phyloP scores from a whole-genome alignment of 2,329 filamentous ascomycete species.

The Phialophora expanda region DNA sequence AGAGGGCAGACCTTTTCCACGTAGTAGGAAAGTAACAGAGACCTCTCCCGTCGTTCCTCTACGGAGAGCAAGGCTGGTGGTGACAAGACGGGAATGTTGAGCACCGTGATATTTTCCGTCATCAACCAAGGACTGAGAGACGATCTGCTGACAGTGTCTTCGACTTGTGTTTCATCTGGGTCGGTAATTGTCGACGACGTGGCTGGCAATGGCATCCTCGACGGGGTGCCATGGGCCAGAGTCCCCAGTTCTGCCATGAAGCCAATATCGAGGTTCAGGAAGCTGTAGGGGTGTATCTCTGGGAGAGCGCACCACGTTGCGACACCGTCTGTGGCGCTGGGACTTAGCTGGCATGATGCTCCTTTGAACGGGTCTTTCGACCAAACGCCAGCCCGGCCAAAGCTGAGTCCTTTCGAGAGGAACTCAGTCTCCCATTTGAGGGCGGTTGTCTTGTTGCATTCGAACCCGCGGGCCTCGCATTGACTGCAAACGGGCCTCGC shows the following conservation, averaged over 20 bases:
- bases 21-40: constrained; percentile 26
- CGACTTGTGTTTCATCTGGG: neutral
- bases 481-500: constrained; percentile 47
- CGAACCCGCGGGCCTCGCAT: constrained; percentile 45
- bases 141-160: constrained; percentile 2
- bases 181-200: neutral
- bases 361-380: constrained; percentile 21
- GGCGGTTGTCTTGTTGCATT: constrained; percentile 39
- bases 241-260: constrained; percentile 7
- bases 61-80: constrained; percentile 2
- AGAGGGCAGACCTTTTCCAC: constrained; percentile 21
- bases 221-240: neutral
- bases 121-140: constrained; percentile 15
- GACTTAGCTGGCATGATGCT: constrained; percentile 6
- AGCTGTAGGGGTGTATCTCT: constrained; percentile 21
- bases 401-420: constrained; percentile 20
- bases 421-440: constrained; percentile 28
- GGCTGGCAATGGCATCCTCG: neutral
- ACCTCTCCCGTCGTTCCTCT: constrained; percentile 4
- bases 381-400: constrained; percentile 23
- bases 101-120: neutral
- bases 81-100: constrained; percentile 1
- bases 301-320: constrained; percentile 21
- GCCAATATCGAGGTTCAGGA: constrained; percentile 21
- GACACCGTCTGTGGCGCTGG: neutral